These are phyloP conservation scores for Trichoderma citrinoviride DNA, from an alignment of 2,329 filamentous ascomycete species.

Conservation along the genomic window DNA sequence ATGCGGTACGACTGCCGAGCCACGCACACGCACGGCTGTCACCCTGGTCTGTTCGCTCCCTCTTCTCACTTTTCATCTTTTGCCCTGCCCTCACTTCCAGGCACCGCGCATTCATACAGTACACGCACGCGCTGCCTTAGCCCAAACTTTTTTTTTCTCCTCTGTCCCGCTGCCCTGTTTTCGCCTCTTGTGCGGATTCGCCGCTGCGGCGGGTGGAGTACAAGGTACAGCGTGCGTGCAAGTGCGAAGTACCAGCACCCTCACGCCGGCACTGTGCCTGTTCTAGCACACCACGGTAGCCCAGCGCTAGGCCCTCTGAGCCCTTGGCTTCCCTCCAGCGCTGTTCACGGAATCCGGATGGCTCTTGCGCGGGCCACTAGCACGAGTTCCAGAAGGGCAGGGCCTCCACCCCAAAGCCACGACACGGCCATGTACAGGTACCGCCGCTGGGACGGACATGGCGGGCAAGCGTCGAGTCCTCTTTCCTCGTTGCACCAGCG, in stretches of 20 bases:
- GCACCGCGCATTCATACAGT: too few species aligned
- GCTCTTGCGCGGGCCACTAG: constrained; percentile 18
- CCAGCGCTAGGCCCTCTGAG: background rate
- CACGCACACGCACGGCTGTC: constrained; percentile 3
- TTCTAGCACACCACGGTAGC: background rate
- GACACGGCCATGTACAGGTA: background rate
- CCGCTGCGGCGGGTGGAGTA: background rate
- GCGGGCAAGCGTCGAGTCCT: too few species aligned
- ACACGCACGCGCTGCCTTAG: background rate
- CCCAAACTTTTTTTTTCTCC: background rate
- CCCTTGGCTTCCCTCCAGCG: background rate
- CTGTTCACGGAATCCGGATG: constrained; percentile 19
- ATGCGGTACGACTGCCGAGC: background rate
- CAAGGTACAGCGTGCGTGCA: too few species aligned
- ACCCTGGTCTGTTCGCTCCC: background rate
- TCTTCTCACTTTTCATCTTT: background rate
- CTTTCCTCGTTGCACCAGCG: too few species aligned
- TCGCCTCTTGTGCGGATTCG: constrained; percentile 6
- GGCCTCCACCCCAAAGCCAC: constrained; percentile 13
- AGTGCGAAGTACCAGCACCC: background rate
- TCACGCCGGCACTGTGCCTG: constrained; percentile 14
- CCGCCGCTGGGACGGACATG: too few species aligned
- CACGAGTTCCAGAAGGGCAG: constrained; percentile 12
- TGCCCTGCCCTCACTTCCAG: background rate
- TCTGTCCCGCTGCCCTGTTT: background rate